Base-by-base conservation (phyloP, 106 monocot genomes). In the Dioscorea zingiberensis region DNA sequence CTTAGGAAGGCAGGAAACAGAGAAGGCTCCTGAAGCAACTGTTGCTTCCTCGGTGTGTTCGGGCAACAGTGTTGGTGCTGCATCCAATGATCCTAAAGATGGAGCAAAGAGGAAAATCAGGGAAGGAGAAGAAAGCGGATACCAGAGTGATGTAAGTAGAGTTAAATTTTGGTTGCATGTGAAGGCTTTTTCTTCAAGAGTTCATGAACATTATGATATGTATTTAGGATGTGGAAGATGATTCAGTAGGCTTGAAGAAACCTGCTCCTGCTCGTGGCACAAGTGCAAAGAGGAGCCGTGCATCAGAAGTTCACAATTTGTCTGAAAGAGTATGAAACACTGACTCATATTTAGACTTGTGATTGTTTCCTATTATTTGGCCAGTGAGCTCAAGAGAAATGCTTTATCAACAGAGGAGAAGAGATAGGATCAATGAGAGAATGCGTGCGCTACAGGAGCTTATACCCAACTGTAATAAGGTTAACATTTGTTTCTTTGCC, bases 381-480 rank as follows among this genome's bases (percentile, higher is more conserved):
- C 38, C 38, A 38, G 9, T 1, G 38, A 8, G 38, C n/a, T n/a
- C n/a, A n/a, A n/a, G n/a, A n/a, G n/a, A n/a, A 13, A 5, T 8
- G 16, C 10, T 73, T 18, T 58, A 44, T 55, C 5, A 63, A 17
- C 85, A 95, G 94, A 78, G 91, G 64, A 71, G 94, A 73, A 91
- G 94, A 66, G 91, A 95, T 61, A 83, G 87, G 68, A 95, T 95
- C 57, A 95, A 95, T 55, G 94, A 95, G 76, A 91, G 85, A 70
- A 91, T 95, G 94, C 76, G 84, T 49, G 87, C 91, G 49, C 63
- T 95, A 47, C 94, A 95, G 68, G 91, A 95, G 65, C 91, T 95
- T 49, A 87, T 95, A 64, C 94, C 94, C 18, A 95, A 95, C 57
- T 91, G 94, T 65, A 95, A 87, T 48, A 95, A 91, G 91, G 94